Evolutionary conservation across 164 flowering plant species (phyloP), one percentile per base, ranked within the genome.

Genomic region (Vitis rupestris): DNA sequence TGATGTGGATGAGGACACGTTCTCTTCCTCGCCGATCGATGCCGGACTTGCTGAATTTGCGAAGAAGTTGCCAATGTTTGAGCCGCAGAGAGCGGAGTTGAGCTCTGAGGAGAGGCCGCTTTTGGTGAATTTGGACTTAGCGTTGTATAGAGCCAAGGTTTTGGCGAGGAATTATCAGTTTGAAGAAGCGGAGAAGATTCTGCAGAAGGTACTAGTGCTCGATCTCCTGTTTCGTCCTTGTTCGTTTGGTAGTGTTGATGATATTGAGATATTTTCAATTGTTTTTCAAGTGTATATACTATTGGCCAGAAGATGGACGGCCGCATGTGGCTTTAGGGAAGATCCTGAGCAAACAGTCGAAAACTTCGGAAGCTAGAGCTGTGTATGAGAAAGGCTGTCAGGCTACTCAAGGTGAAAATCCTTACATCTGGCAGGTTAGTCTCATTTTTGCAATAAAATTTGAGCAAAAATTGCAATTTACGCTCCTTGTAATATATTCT

Each of bases 391-490:
- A 75, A 72, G 98, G 97, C 17, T 92, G 94, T 76, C 97, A 94
- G 64, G 94, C 97, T 31, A 91, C 97, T 2, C 98, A 94, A 75
- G 98, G 98, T 50, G 98, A 94, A 74, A 94, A 94, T 83, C 73
- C 97, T 2, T 94, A 80, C 80, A 91, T 90, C 59, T 94, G 99
- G 99, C 99, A 92, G 99, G 97, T 90, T 44, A 51, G 72, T 59
- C 2, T 37, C 44, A 37, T 37, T 37, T 37, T 37, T 3, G 44
- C 6, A 37, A 37, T 37, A 3, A 37, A 37, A 37, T 37, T 37
- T 37, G 44, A 37, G 44, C 44, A 6, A 37, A 37, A 37, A 37
- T 23, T 23, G 44, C 44, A 37, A 37, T 37, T 31, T 37, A 37
- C 7, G 44, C 44, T 37, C 44, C 44, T 37, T 2, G 44, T 37